Evolutionary conservation across 106 monocot species (phyloP).

Genomic region (Platanthera zijinensis): DNA sequence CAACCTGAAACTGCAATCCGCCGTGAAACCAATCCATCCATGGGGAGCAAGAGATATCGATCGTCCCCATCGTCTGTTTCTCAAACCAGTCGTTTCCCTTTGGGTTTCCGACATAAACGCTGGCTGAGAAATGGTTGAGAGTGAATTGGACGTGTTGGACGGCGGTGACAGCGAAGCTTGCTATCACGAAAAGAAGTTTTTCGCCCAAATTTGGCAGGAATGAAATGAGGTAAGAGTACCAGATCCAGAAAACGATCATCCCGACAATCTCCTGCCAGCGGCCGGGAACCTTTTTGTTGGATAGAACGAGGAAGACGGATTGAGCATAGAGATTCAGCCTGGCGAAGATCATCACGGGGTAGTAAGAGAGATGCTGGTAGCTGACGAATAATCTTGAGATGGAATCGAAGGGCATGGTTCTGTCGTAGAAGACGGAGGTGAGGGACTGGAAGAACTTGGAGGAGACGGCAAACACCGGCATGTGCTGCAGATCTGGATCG

Average conservation of each 20-base stretch:
- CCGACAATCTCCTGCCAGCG: slow-evolving; percentile 41
- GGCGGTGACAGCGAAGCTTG: slow-evolving; percentile 35
- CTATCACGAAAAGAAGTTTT: slow-evolving; percentile 31
- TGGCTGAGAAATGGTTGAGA: slow-evolving; percentile 38
- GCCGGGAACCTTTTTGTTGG: slow-evolving; percentile 30
- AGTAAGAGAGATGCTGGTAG: slow-evolving; percentile 66
- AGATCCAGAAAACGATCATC: slow-evolving; percentile 31
- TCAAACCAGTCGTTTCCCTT: slow-evolving; percentile 47
- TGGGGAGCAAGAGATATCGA: slow-evolving; percentile 41
- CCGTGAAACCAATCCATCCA: slow-evolving; percentile 80
- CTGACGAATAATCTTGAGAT: slow-evolving; percentile 37
- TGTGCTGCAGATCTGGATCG: slow-evolving; percentile 62
- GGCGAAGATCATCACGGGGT: slow-evolving; percentile 51
- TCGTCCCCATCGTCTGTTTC: slow-evolving; percentile 58
- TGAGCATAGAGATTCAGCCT: slow-evolving; percentile 45
- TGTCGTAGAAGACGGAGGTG: slow-evolving; percentile 36
- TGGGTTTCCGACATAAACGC: slow-evolving; percentile 34
- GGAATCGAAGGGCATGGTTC: slow-evolving; percentile 34
- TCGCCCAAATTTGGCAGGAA: slow-evolving; percentile 41
- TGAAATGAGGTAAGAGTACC: slow-evolving; percentile 45
- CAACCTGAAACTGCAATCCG: slow-evolving; percentile 54
- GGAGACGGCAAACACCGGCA: slow-evolving; percentile 49
- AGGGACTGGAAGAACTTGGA: slow-evolving; percentile 35
- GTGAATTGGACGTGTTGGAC: slow-evolving; percentile 59
- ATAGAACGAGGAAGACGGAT: slow-evolving; percentile 27